Conservation (phyloP, 805 yeast species). For the Tetrapisispora fleetii region DNA sequence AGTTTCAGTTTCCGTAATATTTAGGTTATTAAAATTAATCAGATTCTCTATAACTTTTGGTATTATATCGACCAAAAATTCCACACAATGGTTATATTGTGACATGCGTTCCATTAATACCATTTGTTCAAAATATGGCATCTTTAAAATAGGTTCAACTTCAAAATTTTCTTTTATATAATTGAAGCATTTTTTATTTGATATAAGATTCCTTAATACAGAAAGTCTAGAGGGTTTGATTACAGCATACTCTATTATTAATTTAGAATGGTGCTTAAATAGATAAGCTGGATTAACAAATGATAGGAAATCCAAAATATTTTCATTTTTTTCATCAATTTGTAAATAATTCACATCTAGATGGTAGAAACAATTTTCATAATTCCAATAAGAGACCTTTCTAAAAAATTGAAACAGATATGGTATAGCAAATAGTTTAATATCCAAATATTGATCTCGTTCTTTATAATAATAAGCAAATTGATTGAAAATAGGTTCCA, state of each 20-base stretch:
- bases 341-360: constrained; percentile 17
- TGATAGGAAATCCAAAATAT: constrained; percentile 17
- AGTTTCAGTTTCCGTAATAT: constrained; percentile 20
- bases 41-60: constrained; percentile 23
- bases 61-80: constrained; percentile 9
- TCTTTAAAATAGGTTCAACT: constrained; percentile 11
- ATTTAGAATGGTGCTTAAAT: constrained; percentile 6
- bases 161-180: constrained; percentile 13
- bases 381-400: constrained; percentile 17
- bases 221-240: constrained; percentile 17
- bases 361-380: constrained; percentile 7
- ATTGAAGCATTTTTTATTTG: constrained; percentile 13
- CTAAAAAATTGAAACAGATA: constrained; percentile 19
- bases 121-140: constrained; percentile 29
- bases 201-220: constrained; percentile 18
- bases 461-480: constrained; percentile 17
- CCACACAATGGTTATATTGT: constrained; percentile 11
- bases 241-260: constrained; percentile 7
- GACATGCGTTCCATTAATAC: constrained; percentile 20
- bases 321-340: constrained; percentile 9
- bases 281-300: constrained; percentile 25
- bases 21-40: constrained; percentile 10
- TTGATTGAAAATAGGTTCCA: constrained; percentile 6
- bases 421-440: constrained; percentile 13
- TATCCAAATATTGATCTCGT: constrained; percentile 11